Percentiles rank a stretch among this genome's conserved stretches.
phyloP scores from a whole-genome alignment of 2,329 filamentous ascomycete genomes.

The Aspergillus nomiae region DNA sequence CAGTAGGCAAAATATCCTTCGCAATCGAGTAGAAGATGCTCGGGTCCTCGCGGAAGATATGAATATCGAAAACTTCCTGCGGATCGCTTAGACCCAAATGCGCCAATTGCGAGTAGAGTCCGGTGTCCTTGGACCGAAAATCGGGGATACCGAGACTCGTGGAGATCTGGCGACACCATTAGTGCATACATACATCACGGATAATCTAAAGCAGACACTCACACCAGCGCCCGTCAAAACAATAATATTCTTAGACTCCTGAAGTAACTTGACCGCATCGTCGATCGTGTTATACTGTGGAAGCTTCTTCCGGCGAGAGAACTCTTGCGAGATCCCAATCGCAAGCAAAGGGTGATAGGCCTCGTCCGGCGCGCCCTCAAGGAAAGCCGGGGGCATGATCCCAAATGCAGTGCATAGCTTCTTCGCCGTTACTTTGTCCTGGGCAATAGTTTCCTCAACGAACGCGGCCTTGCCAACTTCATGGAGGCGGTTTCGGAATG shows the following conservation, averaged over 20 bases:
- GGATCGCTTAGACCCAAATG: slow-evolving; percentile 79
- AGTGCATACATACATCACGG: slow-evolving; percentile 3
- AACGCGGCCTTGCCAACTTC: slow-evolving; percentile 77
- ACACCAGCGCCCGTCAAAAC: slow-evolving; percentile 88
- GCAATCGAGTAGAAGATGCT: slow-evolving; percentile 89
- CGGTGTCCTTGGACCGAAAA: slow-evolving; percentile 90
- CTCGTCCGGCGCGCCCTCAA: slow-evolving; percentile 72
- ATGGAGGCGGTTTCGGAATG: slow-evolving; percentile 71
- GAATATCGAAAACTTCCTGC: slow-evolving; percentile 93
- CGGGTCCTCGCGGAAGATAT: slow-evolving; percentile 82
- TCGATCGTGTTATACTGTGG: slow-evolving; percentile 79
- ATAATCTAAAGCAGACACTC: slow-evolving; percentile 24
- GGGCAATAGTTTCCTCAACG: slow-evolving; percentile 69
- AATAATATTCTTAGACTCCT: slow-evolving; percentile 78
- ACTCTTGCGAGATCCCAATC: slow-evolving; percentile 75
- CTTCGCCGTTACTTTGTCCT: slow-evolving; percentile 71
- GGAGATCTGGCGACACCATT: slow-evolving; percentile 62
- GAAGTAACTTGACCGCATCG: slow-evolving; percentile 78
- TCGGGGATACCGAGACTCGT: slow-evolving; percentile 96
- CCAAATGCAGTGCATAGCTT: slow-evolving; percentile 86
- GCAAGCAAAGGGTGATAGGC: slow-evolving; percentile 74
- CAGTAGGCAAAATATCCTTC: slow-evolving; percentile 82
- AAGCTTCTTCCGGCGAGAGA: slow-evolving; percentile 79
- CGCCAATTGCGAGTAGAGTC: slow-evolving; percentile 83
- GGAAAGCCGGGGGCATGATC: slow-evolving; percentile 70